Evolutionary conservation across 345 rosid genomes (phyloP).

Genomic region (Microcos paniculata): DNA sequence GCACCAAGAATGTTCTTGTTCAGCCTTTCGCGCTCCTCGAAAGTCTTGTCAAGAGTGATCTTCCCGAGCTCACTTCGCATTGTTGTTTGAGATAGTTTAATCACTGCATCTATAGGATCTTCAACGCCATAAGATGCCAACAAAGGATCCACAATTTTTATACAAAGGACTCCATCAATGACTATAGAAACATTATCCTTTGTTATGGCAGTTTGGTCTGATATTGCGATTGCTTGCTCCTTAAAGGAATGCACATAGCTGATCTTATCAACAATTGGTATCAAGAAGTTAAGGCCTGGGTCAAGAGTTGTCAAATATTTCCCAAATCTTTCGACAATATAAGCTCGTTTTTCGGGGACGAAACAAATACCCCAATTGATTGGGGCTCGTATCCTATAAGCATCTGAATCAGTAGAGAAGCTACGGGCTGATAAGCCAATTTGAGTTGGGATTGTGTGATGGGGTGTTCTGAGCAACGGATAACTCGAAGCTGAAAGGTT

Average conservation of each 20-base stretch:
- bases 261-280: background rate
- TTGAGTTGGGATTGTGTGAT: background rate
- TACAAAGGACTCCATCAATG: constrained; percentile 8
- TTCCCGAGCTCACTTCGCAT: constrained; percentile 4
- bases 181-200: background rate
- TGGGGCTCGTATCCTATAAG: background rate
- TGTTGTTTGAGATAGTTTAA: constrained; percentile 1
- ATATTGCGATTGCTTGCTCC: constrained; percentile 5
- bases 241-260: background rate
- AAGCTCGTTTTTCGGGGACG: constrained; percentile 1
- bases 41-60: background rate
- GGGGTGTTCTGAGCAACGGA: background rate
- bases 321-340: background rate
- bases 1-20: constrained; percentile 2
- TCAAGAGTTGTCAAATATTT: background rate
- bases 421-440: background rate
- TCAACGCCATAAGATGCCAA: constrained; percentile 13
- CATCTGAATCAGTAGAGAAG: background rate
- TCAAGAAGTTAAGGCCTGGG: background rate
- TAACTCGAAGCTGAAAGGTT: background rate
- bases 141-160: constrained; percentile 4
- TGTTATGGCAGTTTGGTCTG: background rate
- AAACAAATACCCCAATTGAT: background rate
- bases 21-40: background rate
- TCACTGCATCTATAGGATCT: constrained; percentile 12